Conservation (phyloP, 2,329 filamentous ascomycete species). For the Sclerotinia sclerotiorum region DNA sequence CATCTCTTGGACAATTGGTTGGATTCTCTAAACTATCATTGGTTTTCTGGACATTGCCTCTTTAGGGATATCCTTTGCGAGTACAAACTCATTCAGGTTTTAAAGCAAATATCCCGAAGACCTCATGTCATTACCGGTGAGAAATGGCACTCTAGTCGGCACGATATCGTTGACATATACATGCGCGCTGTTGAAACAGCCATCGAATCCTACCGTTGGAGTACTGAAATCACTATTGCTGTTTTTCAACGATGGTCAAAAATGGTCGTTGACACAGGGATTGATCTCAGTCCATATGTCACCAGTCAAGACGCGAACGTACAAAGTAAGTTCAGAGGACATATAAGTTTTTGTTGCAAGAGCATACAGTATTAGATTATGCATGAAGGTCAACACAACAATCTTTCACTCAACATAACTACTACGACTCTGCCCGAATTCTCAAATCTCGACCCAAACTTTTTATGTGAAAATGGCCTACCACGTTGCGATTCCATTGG, state of each 20-base stretch:
- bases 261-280: accelerated
- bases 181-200: accelerated
- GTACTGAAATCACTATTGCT: neutral
- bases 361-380: neutral
- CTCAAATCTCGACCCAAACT: conserved; percentile 20
- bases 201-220: neutral
- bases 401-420: neutral
- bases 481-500: accelerated
- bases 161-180: accelerated
- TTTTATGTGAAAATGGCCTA: conserved; percentile 4
- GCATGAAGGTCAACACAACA: neutral
- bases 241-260: neutral
- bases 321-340: neutral
- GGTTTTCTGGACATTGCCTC: accelerated
- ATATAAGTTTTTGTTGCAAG: neutral
- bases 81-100: neutral
- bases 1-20: neutral
- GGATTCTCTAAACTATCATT: neutral
- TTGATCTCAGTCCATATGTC: neutral
- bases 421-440: neutral
- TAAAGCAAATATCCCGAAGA: too few species aligned
- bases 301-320: neutral
- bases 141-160: neutral
- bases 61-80: too few species aligned
- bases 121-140: neutral